phyloP scores from a whole-genome alignment of 2,329 filamentous ascomycete genomes.

The Colletotrichum sp. region DNA sequence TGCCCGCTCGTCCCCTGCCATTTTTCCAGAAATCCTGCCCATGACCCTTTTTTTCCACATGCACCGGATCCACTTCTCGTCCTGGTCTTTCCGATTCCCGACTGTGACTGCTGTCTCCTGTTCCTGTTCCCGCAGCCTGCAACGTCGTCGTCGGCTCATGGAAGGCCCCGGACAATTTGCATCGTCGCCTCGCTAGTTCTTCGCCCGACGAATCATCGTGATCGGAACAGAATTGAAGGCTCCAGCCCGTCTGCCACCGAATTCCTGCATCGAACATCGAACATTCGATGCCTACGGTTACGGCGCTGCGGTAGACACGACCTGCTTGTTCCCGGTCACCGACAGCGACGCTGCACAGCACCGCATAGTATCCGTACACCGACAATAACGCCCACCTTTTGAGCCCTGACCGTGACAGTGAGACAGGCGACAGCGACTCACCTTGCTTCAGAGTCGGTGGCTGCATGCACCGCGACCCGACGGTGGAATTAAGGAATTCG shows the following conservation, averaged over 20 bases:
- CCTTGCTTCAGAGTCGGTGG: background rate
- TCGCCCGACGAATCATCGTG: conserved; percentile 4
- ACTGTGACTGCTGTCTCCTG: background rate
- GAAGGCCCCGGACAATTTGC: background rate
- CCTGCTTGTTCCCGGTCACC: background rate
- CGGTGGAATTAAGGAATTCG: conserved; percentile 5
- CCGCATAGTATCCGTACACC: background rate
- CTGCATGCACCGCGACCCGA: conserved; percentile 3
- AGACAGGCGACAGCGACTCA: background rate
- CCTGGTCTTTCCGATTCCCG: conserved; percentile 1
- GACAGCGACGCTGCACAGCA: background rate
- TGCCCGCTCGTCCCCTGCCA: background rate
- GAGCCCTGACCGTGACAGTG: background rate
- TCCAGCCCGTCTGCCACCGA: background rate
- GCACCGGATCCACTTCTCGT: background rate
- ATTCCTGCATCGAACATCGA: background rate
- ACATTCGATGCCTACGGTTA: background rate
- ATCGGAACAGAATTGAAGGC: background rate
- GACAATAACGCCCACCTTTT: background rate
- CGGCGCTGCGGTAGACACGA: background rate
- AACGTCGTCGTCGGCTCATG: background rate
- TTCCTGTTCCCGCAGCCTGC: background rate
- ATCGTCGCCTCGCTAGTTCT: conserved; percentile 2
- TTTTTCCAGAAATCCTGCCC: background rate
- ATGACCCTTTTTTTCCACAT: background rate